Conservation (phyloP, 176 grass and related monocot genomes). For the Triticum monococcum region DNA sequence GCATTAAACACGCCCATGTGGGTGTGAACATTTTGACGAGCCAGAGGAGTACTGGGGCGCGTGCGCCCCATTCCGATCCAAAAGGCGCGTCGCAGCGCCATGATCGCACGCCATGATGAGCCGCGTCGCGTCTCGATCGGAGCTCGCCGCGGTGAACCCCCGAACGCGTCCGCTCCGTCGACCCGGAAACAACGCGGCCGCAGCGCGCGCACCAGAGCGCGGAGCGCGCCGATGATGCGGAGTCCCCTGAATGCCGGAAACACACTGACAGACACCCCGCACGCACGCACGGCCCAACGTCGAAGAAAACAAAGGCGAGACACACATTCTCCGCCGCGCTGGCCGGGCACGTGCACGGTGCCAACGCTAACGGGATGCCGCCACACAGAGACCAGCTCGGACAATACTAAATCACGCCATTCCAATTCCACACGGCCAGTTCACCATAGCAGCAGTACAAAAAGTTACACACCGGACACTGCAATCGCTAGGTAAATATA, state of each 20-base stretch:
- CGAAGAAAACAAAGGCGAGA: neutral
- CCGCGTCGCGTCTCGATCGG: neutral
- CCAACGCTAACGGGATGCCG: neutral
- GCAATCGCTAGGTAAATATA: conserved; percentile 6
- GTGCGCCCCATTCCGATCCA: neutral
- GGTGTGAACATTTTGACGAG: neutral
- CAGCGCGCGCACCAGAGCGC: neutral
- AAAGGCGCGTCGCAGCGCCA: conserved; percentile 15
- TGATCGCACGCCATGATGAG: neutral
- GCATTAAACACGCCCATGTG: conserved; percentile 28
- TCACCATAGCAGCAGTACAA: conserved; percentile 10
- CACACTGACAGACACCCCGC: conserved; percentile 4
- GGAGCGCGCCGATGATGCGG: neutral
- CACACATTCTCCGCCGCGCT: conserved; percentile 40
- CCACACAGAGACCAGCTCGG: neutral
- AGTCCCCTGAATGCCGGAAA: conserved; percentile 14
- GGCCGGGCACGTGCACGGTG: neutral
- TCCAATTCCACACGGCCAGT: neutral
- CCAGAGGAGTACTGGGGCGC: neutral
- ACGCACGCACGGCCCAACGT: neutral
- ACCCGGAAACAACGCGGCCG: neutral
- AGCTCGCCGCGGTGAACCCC: neutral
- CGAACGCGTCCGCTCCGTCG: neutral
- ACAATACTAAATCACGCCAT: neutral
- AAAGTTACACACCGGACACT: conserved; percentile 24